These are phyloP conservation scores for Lentinula detonsa DNA, from an alignment of 768 basidiomycete genomes.

Conservation along the genomic window DNA sequence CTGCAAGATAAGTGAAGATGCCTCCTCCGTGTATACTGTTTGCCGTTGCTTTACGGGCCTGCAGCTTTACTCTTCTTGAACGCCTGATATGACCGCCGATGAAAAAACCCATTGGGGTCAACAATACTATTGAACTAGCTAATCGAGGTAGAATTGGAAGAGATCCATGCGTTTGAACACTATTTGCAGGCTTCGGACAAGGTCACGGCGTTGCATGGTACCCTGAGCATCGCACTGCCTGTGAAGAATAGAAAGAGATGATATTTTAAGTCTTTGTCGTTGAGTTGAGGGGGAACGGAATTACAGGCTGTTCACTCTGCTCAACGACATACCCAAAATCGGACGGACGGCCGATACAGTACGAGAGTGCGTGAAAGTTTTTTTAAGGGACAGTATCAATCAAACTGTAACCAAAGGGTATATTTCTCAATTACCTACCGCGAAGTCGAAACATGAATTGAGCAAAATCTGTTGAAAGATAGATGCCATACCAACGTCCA, in stretches of 20 bases:
- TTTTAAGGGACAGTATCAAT: too few relatives aligned
- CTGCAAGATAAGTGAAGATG: background rate
- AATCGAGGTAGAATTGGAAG: conserved; percentile 52
- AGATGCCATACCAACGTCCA: too few relatives aligned
- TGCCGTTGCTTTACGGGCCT: background rate
- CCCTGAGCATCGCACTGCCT: conserved; percentile 78
- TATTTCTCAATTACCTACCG: conserved; percentile 43
- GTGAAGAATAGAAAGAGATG: conserved; percentile 54
- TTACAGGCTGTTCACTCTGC: too few relatives aligned
- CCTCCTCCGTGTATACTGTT: background rate
- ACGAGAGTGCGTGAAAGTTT: too few relatives aligned
- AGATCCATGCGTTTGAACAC: conserved; percentile 61
- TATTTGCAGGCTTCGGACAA: conserved; percentile 87
- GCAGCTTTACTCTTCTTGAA: background rate
- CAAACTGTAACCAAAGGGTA: too few relatives aligned
- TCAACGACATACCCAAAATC: too few relatives aligned
- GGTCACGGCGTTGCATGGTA: conserved; percentile 66
- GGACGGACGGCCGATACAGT: too few relatives aligned
- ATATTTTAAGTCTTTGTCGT: conserved; percentile 37
- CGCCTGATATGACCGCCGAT: background rate
- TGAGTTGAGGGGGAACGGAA: conserved; percentile 42
- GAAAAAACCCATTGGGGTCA: background rate
- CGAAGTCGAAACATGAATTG: conserved; percentile 61
- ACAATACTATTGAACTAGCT: conserved; percentile 25
- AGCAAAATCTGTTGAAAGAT: conserved; percentile 49